A percentile compares a stretch with the other conserved stretches of the same genome.
Conservation (phyloP, 495 filamentous ascomycete species). For the Hypoxylon rickii region DNA sequence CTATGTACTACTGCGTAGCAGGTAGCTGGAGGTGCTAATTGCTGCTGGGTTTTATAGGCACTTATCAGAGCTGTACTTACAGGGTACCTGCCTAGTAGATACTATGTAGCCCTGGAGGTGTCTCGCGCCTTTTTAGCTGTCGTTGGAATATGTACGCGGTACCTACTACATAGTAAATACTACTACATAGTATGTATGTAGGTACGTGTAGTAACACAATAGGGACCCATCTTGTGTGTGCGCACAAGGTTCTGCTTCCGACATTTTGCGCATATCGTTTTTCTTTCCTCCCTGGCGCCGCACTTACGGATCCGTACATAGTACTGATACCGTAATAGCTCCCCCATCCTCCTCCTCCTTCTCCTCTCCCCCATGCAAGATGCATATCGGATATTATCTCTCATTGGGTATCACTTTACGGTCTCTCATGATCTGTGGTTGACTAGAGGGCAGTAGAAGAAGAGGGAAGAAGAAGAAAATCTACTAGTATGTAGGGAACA, state of each 20-base stretch:
- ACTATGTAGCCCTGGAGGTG: too few species aligned
- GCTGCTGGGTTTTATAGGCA: too few species aligned
- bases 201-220: conserved; percentile 25
- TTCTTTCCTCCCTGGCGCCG: conserved; percentile 8
- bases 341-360: not conserved
- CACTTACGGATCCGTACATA: not conserved
- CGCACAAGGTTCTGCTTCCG: conserved; percentile 26
- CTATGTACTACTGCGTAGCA: too few species aligned
- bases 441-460: not conserved
- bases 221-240: conserved; percentile 10
- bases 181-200: not conserved
- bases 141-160: too few species aligned
- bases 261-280: conserved; percentile 26
- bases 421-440: not conserved
- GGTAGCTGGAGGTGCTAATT: too few species aligned
- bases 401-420: conserved; percentile 1
- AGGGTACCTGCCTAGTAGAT: too few species aligned
- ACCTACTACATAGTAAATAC: too few species aligned
- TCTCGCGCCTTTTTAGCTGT: too few species aligned
- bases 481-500: too few species aligned
- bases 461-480: not conserved
- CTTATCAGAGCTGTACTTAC: too few species aligned
- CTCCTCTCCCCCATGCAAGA: conserved; percentile 3
- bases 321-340: conserved; percentile 17
- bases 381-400: not conserved